These are phyloP conservation scores for Trichosanthes truncata DNA, from an alignment of 306 rosid species.

Conservation along the genomic window DNA sequence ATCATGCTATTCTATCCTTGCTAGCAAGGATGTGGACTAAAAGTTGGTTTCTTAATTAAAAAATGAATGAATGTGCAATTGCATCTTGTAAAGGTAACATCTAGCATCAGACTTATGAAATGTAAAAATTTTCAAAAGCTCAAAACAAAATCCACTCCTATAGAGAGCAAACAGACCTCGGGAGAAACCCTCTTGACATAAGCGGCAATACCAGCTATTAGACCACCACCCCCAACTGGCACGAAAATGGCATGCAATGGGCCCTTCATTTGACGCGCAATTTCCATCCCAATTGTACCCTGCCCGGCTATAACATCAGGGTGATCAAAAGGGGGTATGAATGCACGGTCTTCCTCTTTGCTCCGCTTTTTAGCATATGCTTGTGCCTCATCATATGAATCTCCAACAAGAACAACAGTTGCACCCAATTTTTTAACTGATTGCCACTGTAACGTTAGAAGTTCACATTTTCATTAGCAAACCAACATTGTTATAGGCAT, in stretches of 20 bases:
- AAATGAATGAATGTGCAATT: not conserved
- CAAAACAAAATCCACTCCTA: not conserved
- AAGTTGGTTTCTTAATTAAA: not conserved
- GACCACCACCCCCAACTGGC: slow-evolving; percentile 98
- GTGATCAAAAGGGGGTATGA: slow-evolving; percentile 90
- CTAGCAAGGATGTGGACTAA: not conserved
- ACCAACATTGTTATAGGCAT: not conserved
- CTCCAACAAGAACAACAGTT: slow-evolving; percentile 74
- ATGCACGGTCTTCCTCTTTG: slow-evolving; percentile 57
- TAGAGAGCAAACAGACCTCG: slow-evolving; percentile 38
- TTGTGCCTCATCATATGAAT: slow-evolving; percentile 92
- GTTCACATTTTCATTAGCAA: not conserved
- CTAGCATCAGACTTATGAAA: not conserved
- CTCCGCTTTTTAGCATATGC: slow-evolving; percentile 71
- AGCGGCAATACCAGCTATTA: slow-evolving; percentile 95
- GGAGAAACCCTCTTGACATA: slow-evolving; percentile 90
- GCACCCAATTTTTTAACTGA: slow-evolving; percentile 84
- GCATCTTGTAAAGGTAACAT: not conserved
- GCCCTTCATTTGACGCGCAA: slow-evolving; percentile 55
- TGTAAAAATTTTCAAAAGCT: not conserved
- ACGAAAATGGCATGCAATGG: slow-evolving; percentile 84
- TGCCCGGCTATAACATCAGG: slow-evolving; percentile 92
- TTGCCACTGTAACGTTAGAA: slow-evolving; percentile 49
- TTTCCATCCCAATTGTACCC: slow-evolving; percentile 96
- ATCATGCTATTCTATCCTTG: not conserved